A percentile compares a stretch with the other conserved stretches of the same genome.
Evolutionary conservation across 2,329 filamentous ascomycete genomes (phyloP).

Genomic region (Exophiala spinifera): DNA sequence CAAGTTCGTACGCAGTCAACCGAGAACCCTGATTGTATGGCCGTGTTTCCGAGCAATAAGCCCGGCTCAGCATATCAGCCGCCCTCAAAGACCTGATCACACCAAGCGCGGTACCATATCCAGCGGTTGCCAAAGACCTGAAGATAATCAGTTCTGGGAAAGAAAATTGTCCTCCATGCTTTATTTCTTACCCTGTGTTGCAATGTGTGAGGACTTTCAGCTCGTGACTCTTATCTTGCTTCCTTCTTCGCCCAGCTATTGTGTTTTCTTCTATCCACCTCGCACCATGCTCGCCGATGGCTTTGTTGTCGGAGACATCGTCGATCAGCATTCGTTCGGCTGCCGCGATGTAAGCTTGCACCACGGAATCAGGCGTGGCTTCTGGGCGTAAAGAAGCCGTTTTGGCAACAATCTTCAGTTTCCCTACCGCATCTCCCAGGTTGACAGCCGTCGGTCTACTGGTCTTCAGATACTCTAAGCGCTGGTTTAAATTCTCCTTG

Average conservation of each 20-base stretch:
- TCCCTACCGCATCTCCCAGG: conserved; percentile 80
- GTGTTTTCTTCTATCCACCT: conserved; percentile 71
- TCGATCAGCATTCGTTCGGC: conserved; percentile 84
- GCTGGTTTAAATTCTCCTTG: conserved; percentile 65
- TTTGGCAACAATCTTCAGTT: conserved; percentile 66
- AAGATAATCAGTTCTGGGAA: conserved; percentile 14
- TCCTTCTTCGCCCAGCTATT: conserved; percentile 46
- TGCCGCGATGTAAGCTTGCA: conserved; percentile 68
- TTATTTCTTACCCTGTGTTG: conserved; percentile 73
- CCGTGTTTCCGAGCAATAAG: conserved; percentile 93
- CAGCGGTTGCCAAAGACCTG: conserved; percentile 87
- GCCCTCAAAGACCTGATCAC: conserved; percentile 81
- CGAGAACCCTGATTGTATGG: conserved; percentile 98
- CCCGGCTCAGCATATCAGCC: conserved; percentile 66
- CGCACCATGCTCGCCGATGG: conserved; percentile 79
- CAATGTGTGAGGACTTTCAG: conserved; percentile 94
- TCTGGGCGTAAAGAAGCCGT: conserved; percentile 36
- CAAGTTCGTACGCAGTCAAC: conserved; percentile 93
- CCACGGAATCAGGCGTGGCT: conserved; percentile 49
- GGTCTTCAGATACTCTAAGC: conserved; percentile 80
- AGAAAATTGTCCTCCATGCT: neutral
- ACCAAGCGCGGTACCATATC: conserved; percentile 93
- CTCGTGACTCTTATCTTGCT: conserved; percentile 36
- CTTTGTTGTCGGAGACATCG: conserved; percentile 82
- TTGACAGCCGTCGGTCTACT: conserved; percentile 95